Conservation (phyloP, 2,329 filamentous ascomycete genomes). For the Keithomyces neogunnii region DNA sequence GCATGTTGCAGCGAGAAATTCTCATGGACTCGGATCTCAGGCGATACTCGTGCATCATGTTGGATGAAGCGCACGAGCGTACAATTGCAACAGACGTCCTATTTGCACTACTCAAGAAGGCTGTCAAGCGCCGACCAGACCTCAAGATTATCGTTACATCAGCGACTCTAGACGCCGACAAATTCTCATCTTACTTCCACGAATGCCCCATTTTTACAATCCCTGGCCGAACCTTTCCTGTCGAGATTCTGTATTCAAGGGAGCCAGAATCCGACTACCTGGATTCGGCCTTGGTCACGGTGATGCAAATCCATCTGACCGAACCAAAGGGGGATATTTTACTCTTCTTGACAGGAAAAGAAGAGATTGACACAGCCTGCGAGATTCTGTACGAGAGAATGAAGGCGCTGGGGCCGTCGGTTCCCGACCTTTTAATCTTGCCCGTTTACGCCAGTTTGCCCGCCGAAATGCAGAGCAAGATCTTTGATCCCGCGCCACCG, state of each 20-base stretch:
- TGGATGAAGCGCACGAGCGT: conserved; percentile 95
- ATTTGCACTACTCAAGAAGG: conserved; percentile 91
- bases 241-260: conserved; percentile 89
- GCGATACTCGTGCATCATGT: conserved; percentile 92
- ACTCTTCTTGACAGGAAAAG: conserved; percentile 93
- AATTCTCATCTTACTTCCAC: conserved; percentile 95
- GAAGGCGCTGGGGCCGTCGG: conserved; percentile 84
- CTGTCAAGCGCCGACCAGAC: conserved; percentile 74
- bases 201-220: conserved; percentile 95
- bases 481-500: conserved; percentile 86
- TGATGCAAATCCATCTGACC: conserved; percentile 96
- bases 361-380: conserved; percentile 93
- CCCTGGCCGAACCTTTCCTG: conserved; percentile 87
- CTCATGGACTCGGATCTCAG: conserved; percentile 82
- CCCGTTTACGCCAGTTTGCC: conserved; percentile 95
- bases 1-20: conserved; percentile 94
- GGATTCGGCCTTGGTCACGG: conserved; percentile 86
- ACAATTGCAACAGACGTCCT: conserved; percentile 94
- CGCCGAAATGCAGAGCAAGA: conserved; percentile 84
- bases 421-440: conserved; percentile 85
- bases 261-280: conserved; percentile 96
- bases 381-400: conserved; percentile 92
- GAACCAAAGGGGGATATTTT: conserved; percentile 90
- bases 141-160: conserved; percentile 95
- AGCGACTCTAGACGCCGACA: conserved; percentile 91